Conservation (phyloP, 2,329 filamentous ascomycete genomes). For the Stemphylium vesicarium region DNA sequence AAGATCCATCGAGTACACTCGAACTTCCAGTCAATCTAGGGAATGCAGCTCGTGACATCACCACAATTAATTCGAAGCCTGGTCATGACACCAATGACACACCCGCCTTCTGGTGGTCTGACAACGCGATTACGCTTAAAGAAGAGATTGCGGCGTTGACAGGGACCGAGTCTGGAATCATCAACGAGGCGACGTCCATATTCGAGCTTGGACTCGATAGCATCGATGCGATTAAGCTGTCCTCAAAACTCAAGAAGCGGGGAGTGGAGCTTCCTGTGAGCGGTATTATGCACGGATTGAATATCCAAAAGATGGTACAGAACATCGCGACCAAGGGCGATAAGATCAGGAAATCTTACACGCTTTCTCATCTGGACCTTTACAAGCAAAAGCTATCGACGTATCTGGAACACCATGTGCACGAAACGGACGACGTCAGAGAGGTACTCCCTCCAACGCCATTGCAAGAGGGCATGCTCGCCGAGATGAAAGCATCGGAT, state of each 20-base stretch:
- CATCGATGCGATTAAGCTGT: constrained; percentile 87
- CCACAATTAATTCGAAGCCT: neutral
- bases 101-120: constrained; percentile 64
- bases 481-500: constrained; percentile 77
- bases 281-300: constrained; percentile 75
- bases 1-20: constrained; percentile 37
- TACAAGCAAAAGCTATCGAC: constrained; percentile 44
- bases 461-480: constrained; percentile 85
- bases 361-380: constrained; percentile 21
- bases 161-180: constrained; percentile 56
- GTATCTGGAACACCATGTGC: constrained; percentile 47
- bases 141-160: constrained; percentile 69
- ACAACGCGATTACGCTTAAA: constrained; percentile 60
- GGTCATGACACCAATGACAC: neutral
- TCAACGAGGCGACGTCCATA: constrained; percentile 69
- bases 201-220: constrained; percentile 89
- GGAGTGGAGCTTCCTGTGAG: constrained; percentile 72
- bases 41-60: neutral
- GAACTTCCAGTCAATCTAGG: constrained; percentile 9
- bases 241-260: constrained; percentile 69
- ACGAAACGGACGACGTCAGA: constrained; percentile 56
- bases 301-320: constrained; percentile 66
- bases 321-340: constrained; percentile 16
- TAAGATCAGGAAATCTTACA: constrained; percentile 1
- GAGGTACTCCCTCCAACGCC: constrained; percentile 76